These are phyloP conservation scores for Podospora tetraspora DNA, from an alignment of 495 filamentous ascomycete species.

Conservation along the genomic window DNA sequence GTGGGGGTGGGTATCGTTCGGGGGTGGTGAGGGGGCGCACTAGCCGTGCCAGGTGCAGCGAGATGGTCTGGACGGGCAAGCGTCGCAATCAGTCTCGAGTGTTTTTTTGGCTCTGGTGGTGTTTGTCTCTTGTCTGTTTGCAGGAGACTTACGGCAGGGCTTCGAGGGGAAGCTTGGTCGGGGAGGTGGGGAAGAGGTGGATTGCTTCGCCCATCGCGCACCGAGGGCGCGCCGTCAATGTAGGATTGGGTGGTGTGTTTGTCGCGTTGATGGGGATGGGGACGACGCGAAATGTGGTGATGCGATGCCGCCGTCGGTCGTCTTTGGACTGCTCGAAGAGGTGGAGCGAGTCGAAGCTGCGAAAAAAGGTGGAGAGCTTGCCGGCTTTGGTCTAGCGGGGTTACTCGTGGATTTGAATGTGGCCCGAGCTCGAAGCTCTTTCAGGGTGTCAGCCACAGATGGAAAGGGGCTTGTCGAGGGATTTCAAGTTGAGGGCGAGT, in stretches of 20 bases:
- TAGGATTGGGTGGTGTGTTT: background rate
- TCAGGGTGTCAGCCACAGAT: background rate
- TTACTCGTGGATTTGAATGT: background rate
- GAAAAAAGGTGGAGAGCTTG: background rate
- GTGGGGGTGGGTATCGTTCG: background rate
- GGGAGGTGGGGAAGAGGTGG: conserved; percentile 6
- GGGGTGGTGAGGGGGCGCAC: background rate
- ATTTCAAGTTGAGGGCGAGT: background rate
- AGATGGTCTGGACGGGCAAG: background rate
- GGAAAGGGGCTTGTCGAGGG: background rate
- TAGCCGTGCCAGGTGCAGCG: conserved; percentile 5
- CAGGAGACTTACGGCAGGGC: conserved; percentile 20
- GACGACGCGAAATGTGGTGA: background rate
- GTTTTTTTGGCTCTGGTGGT: background rate
- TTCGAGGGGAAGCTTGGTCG: conserved; percentile 20
- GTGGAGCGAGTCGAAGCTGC: background rate
- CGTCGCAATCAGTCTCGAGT: background rate
- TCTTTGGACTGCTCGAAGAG: background rate
- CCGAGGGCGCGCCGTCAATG: conserved; percentile 18
- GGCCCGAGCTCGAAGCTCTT: background rate
- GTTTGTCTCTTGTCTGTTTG: background rate
- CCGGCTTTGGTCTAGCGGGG: background rate
- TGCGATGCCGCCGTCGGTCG: background rate
- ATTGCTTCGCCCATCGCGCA: conserved; percentile 31
- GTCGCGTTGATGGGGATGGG: background rate